A percentile compares a stretch with the other conserved stretches of the same genome.
Conservation (phyloP, 2,329 filamentous ascomycete genomes). For the Hypoxylon sp. region DNA sequence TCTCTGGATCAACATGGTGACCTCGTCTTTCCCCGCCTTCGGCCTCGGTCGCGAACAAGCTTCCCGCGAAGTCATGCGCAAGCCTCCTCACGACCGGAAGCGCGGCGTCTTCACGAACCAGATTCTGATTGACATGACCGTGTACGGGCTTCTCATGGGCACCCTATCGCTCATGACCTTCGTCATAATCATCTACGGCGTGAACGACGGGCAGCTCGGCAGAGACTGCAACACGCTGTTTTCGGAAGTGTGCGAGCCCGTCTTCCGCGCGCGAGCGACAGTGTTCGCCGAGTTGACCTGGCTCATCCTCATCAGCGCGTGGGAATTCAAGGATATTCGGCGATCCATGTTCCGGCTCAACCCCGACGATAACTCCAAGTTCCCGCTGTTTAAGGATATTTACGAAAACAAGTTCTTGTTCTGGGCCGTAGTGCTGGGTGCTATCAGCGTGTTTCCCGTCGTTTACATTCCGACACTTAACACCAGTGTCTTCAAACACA, state of each 20-base stretch:
- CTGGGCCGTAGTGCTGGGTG: slow-evolving; percentile 71
- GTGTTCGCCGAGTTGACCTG: slow-evolving; percentile 80
- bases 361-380: slow-evolving; percentile 61
- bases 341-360: slow-evolving; percentile 78
- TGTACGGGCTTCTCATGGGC: slow-evolving; percentile 84
- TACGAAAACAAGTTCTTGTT: slow-evolving; percentile 78
- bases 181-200: slow-evolving; percentile 71
- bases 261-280: slow-evolving; percentile 77
- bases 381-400: slow-evolving; percentile 71
- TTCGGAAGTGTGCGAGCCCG: slow-evolving; percentile 66
- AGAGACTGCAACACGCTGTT: slow-evolving; percentile 71
- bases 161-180: slow-evolving; percentile 74
- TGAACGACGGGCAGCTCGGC: slow-evolving; percentile 67
- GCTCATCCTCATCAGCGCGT: slow-evolving; percentile 78
- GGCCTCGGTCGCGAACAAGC: slow-evolving; percentile 85
- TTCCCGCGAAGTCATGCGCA: slow-evolving; percentile 79
- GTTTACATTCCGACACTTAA: slow-evolving; percentile 81
- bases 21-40: slow-evolving; percentile 87
- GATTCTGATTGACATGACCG: slow-evolving; percentile 81
- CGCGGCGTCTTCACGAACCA: slow-evolving; percentile 82
- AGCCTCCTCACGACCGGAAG: slow-evolving; percentile 78
- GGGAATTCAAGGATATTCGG: slow-evolving; percentile 81
- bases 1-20: slow-evolving; percentile 95
- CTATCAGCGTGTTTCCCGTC: slow-evolving; percentile 72
- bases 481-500: slow-evolving; percentile 78